Evolutionary conservation across 75 land plant genomes (phyloP).

Genomic region (Picea glauca): DNA sequence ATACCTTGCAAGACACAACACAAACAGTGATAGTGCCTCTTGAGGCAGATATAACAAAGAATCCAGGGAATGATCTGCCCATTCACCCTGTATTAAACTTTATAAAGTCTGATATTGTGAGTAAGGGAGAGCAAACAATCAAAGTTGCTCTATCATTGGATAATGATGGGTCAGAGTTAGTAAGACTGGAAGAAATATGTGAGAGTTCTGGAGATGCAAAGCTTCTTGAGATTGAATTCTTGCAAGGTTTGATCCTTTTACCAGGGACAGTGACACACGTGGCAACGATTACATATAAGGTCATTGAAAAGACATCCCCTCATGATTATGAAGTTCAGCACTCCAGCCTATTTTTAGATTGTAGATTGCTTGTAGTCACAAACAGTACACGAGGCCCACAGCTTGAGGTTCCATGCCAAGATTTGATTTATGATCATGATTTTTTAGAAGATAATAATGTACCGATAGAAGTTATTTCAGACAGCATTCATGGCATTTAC

Average conservation of each 20-base stretch:
- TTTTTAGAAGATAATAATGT: constrained; percentile 11
- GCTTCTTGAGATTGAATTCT: constrained; percentile 31
- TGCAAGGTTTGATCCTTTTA: constrained; percentile 49
- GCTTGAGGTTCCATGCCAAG: constrained; percentile 55
- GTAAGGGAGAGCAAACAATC: constrained; percentile 14
- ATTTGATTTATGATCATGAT: constrained; percentile 16
- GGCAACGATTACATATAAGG: constrained; percentile 41
- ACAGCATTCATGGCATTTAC: constrained; percentile 11
- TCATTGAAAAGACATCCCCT: constrained; percentile 9
- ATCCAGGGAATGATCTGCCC: constrained; percentile 1
- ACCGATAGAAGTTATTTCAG: neutral
- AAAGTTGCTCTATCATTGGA: constrained; percentile 30
- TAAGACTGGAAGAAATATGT: constrained; percentile 38
- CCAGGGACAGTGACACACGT: constrained; percentile 49
- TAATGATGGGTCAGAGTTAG: constrained; percentile 40
- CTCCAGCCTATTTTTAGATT: constrained; percentile 7
- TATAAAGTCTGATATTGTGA: constrained; percentile 25
- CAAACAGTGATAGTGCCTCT: constrained; percentile 46
- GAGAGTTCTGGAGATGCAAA: constrained; percentile 33
- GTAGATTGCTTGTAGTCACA: constrained; percentile 44
- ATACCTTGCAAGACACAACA: constrained; percentile 12
- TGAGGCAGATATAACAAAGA: constrained; percentile 23
- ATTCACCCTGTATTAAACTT: constrained; percentile 25
- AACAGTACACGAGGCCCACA: constrained; percentile 46
- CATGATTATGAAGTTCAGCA: constrained; percentile 7